Evolutionary conservation across 495 filamentous ascomycete species (phyloP).

Genomic region (Talaromyces thailandensis): DNA sequence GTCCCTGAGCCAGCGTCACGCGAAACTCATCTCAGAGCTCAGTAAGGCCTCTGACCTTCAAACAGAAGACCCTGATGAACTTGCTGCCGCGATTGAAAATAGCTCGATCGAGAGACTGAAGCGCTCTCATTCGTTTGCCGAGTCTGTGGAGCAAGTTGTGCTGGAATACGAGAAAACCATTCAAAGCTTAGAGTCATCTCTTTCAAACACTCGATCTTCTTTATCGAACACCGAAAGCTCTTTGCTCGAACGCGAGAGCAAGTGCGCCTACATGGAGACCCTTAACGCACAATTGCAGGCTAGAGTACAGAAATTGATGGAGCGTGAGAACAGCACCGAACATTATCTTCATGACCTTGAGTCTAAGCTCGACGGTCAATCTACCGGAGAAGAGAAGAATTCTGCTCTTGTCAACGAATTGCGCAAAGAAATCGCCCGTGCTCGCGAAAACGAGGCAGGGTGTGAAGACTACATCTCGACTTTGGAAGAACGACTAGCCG

Average conservation of each 20-base stretch:
- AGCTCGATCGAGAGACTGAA: constrained; percentile 84
- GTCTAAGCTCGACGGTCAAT: constrained; percentile 77
- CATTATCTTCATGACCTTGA: constrained; percentile 88
- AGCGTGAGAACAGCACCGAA: constrained; percentile 84
- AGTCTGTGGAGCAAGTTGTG: constrained; percentile 91
- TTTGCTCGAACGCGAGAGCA: constrained; percentile 87
- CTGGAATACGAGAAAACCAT: constrained; percentile 99
- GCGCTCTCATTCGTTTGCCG: constrained; percentile 87
- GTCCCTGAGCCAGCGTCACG: constrained; percentile 81
- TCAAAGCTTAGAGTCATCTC: constrained; percentile 80
- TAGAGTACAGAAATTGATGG: constrained; percentile 79
- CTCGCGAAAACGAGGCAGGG: constrained; percentile 80
- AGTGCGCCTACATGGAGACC: constrained; percentile 84
- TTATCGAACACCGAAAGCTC: constrained; percentile 76
- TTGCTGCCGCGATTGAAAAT: constrained; percentile 53
- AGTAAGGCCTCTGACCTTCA: constrained; percentile 67
- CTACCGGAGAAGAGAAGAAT: constrained; percentile 88
- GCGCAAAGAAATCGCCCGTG: constrained; percentile 81
- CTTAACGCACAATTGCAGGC: constrained; percentile 82
- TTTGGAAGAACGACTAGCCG: constrained; percentile 88
- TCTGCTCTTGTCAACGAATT: constrained; percentile 74
- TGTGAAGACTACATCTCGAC: constrained; percentile 97
- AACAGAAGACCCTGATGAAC: constrained; percentile 48
- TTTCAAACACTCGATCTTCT: constrained; percentile 80
- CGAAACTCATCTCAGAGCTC: constrained; percentile 90